These are phyloP conservation scores for Populus nigra DNA, from an alignment of 345 rosid species.

Conservation along the genomic window DNA sequence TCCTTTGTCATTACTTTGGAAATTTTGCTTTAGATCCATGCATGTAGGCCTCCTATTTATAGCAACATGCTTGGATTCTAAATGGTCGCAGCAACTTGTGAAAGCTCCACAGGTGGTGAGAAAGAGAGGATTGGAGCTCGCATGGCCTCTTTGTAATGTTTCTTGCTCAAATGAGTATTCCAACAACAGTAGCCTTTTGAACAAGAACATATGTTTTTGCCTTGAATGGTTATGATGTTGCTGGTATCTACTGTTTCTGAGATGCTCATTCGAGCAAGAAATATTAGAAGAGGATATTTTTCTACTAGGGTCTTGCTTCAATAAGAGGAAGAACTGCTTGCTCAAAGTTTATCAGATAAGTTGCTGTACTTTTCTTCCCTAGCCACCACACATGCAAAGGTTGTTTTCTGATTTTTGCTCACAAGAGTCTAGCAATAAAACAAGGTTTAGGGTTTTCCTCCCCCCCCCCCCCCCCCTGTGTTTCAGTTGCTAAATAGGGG, in stretches of 20 bases:
- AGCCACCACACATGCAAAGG: not conserved
- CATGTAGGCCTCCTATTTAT: constrained; percentile 9
- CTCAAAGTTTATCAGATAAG: not conserved
- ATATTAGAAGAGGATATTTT: constrained; percentile 27
- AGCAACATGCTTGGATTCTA: not conserved
- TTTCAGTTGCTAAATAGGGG: not conserved
- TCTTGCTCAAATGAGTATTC: constrained; percentile 66
- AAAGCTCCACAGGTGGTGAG: not conserved
- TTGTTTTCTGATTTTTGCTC: not conserved
- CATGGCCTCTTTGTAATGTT: constrained; percentile 31
- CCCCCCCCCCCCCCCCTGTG: too few relatives aligned
- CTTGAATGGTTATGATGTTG: not conserved
- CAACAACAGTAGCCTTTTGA: constrained; percentile 17
- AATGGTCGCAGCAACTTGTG: not conserved
- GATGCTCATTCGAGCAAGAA: constrained; percentile 47
- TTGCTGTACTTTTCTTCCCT: not conserved
- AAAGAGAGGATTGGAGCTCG: not conserved
- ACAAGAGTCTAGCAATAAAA: not conserved
- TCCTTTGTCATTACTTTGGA: too few relatives aligned
- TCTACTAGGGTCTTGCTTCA: not conserved
- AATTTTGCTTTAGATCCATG: not conserved
- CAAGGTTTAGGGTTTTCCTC: not conserved
- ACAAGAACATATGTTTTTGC: not conserved
- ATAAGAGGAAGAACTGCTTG: not conserved
- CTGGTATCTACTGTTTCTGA: constrained; percentile 24